Evolutionary conservation across 352 stramenopile genomes (phyloP), one percentile per base, ranked within the genome.

Genomic region (Albugo candida): DNA sequence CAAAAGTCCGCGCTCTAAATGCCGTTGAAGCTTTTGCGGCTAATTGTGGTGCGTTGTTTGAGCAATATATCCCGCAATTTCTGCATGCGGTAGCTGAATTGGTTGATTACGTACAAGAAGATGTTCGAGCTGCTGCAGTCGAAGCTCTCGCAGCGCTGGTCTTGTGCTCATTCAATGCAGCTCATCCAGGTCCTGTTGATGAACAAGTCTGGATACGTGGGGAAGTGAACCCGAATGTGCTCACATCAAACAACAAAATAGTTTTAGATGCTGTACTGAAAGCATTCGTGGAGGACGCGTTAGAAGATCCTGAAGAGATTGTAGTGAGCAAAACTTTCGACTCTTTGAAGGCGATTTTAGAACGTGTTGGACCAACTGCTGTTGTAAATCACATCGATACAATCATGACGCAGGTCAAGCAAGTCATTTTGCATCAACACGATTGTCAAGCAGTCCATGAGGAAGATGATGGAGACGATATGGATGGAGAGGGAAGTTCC

Each of bases 271-370:
- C 77, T 13, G 73, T 91, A 19, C 83, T 87, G 61, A 83, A 83
- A 63, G 65, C 59, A 24, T 56, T 86, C 1, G 63, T 82, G 8
- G 68, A 84, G 13, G 73, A 89, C 38, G 61, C 91, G n/a, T 59
- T 87, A 13, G 62, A 87, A 47, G 80, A 93, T 55, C 53, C 61
- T 16, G 74, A 92, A 49, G 73, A 81, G 47, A 52, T 81, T 31
- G 75, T 98, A 13, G 93, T 98, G 47, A 89, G 95, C 67, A 95
- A 95, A 58, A 80, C 93, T 0, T 92, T 97, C 52, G 96, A 91
- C 45, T 91, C 92, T 14, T 75, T 98, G 45, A 96, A 95, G 58
- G 79, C 94, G 48, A 93, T 98, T 73, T 95, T 89, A 42, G 83
- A 89, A 31, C 86, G 95, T 48, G 81, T 94, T 24, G 92, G 88